A percentile compares a stretch with the other conserved stretches of the same genome.
phyloP scores from a whole-genome alignment of 345 rosid genomes.

The Hirschfeldia incana region DNA sequence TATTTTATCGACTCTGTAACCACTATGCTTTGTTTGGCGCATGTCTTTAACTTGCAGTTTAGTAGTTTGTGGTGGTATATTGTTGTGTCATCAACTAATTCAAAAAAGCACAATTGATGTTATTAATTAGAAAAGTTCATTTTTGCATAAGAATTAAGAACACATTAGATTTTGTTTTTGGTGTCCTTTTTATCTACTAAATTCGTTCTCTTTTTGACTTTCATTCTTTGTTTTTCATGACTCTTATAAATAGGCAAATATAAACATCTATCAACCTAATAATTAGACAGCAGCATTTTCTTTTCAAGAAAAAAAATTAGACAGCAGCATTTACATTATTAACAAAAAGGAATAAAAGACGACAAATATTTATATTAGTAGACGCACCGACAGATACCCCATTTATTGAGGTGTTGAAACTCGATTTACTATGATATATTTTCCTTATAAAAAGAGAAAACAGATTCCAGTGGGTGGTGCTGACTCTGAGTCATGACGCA shows the following conservation, averaged over 20 bases:
- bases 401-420: constrained; percentile 10
- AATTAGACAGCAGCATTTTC: constrained; percentile 1
- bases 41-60: neutral
- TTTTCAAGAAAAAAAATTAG: too few species aligned
- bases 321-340: constrained; percentile 16
- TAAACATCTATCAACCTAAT: neutral
- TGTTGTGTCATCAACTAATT: neutral
- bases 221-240: neutral
- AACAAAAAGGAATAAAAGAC: constrained; percentile 11
- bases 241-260: neutral
- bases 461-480: constrained; percentile 23
- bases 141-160: neutral
- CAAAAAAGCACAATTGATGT: neutral
- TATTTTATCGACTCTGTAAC: neutral
- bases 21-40: neutral
- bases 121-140: neutral
- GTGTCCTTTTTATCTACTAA: neutral
- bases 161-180: neutral
- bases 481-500: neutral
- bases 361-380: neutral
- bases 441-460: neutral
- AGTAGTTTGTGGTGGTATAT: neutral
- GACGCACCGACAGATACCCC: constrained; percentile 26
- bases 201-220: neutral
- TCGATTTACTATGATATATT: neutral